Conservation (phyloP, 176 grass and related monocot species). For the Thalia dealbata region DNA sequence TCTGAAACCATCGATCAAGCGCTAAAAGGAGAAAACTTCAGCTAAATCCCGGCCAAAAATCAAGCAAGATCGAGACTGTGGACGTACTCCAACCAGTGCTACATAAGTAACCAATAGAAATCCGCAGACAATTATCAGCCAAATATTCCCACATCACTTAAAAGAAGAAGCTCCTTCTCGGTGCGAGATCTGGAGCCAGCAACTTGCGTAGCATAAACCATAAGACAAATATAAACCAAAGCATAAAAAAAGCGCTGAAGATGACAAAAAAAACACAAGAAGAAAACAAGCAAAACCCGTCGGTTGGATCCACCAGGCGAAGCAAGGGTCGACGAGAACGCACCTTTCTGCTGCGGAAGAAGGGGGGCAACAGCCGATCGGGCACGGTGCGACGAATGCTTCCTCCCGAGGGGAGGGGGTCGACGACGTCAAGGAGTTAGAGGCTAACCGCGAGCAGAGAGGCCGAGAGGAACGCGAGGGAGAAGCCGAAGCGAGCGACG, state of each 20-base stretch:
- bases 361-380: too few species aligned
- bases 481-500: too few species aligned
- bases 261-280: neutral
- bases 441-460: too few species aligned
- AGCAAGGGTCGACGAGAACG: too few species aligned
- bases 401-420: too few species aligned
- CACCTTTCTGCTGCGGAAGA: too few species aligned
- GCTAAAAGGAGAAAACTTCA: neutral
- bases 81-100: neutral
- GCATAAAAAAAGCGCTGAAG: neutral
- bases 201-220: neutral
- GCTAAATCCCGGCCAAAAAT: neutral
- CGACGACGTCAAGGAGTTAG: too few species aligned
- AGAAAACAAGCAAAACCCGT: neutral
- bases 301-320: too few species aligned
- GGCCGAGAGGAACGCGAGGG: too few species aligned
- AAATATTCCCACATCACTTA: neutral
- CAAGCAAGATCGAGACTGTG: neutral
- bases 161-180: neutral
- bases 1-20: neutral
- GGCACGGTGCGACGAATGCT: too few species aligned
- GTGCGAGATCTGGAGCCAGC: neutral
- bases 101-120: neutral
- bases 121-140: neutral
- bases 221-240: neutral